Base-by-base conservation (phyloP, 768 basidiomycete genomes). In the Asterophora parasitica region DNA sequence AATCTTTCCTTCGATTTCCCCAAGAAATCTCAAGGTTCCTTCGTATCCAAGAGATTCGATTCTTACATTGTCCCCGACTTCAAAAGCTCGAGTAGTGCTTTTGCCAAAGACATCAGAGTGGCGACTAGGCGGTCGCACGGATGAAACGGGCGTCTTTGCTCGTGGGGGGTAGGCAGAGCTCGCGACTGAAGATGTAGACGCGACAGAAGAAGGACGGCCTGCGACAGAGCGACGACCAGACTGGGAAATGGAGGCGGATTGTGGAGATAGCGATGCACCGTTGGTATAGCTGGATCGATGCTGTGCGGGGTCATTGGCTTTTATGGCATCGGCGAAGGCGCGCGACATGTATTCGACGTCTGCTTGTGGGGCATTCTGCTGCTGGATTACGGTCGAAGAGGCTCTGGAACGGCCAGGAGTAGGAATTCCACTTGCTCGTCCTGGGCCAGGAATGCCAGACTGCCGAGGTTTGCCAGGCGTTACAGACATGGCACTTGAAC, bases 31-130 rank as follows among this genome's bases (percentile, higher is more conserved):
- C 36, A 98, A 66, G 7, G 71, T 77, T 13, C 95, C 95, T 62
- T 96, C 93, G 63, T 86, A 87, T 0, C 92, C 92, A 37, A 92
- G 75, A 8, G 85, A 88, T 58, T 92, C 91, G 36, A 96, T 86
- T 54, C 88, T 72, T 31, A 97, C 93, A 56, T 75, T 79, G 58
- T 93, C 90, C 2, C 90, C 93, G 4, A 87, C 70, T 7, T 84
- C 79, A 49, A 85, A 86, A 2, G 66, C 46, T 53, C 70, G 66
- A 55, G 74, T 74, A 13, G 71, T 58, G 54, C 69, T 70, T 53
- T 77, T 76, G 13, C 62, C 56, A 54, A 75, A 72, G 3, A 68
- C 67, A 54, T 89, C 87, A 6, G 85, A 83, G 42, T 81, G 77
- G 16, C 88, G 79, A 56, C 85, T 88, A 10, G 73, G 64, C 5